Percentiles rank a stretch among this genome's conserved stretches.
These are phyloP conservation scores for Neurospora sp. DNA, from an alignment of 2,329 filamentous ascomycete species.

Conservation along the genomic window DNA sequence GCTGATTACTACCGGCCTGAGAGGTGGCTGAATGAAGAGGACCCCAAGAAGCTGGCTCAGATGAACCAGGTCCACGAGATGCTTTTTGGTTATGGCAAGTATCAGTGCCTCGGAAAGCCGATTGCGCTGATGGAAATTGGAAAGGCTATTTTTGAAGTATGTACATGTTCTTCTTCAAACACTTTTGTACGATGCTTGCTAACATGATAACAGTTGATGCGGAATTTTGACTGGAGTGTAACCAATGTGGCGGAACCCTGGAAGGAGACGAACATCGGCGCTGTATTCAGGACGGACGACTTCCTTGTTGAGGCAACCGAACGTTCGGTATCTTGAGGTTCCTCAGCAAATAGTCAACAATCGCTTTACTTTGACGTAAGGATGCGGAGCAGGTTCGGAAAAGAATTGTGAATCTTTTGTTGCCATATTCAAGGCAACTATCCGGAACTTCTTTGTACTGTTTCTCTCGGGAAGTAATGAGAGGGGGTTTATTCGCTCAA, in stretches of 20 bases:
- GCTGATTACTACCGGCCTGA: slow-evolving; percentile 33
- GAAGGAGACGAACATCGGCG: slow-evolving; percentile 5
- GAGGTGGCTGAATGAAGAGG: slow-evolving; percentile 26
- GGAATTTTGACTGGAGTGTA: slow-evolving; percentile 18
- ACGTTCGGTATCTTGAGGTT: background rate
- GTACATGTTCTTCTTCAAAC: background rate
- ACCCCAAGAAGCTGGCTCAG: slow-evolving; percentile 12
- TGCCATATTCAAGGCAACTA: no score
- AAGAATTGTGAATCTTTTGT: no score
- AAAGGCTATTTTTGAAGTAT: slow-evolving; percentile 21
- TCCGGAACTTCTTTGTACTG: no score
- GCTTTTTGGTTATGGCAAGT: slow-evolving; percentile 22
- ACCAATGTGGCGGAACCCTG: slow-evolving; percentile 9
- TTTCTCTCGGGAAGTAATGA: no score
- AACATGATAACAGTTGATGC: slow-evolving; percentile 9
- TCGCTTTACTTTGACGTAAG: background rate
- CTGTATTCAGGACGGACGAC: slow-evolving; percentile 10
- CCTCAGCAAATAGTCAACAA: background rate
- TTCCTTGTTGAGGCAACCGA: background rate
- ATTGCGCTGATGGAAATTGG: slow-evolving; percentile 22
- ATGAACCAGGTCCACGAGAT: slow-evolving; percentile 18
- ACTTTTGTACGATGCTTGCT: background rate
- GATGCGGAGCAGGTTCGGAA: no score
- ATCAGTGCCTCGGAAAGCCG: slow-evolving; percentile 22
- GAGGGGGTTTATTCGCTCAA: no score